These are phyloP conservation scores for Xanthoceras sorbifolium DNA, from an alignment of 345 rosid genomes.

Conservation along the genomic window DNA sequence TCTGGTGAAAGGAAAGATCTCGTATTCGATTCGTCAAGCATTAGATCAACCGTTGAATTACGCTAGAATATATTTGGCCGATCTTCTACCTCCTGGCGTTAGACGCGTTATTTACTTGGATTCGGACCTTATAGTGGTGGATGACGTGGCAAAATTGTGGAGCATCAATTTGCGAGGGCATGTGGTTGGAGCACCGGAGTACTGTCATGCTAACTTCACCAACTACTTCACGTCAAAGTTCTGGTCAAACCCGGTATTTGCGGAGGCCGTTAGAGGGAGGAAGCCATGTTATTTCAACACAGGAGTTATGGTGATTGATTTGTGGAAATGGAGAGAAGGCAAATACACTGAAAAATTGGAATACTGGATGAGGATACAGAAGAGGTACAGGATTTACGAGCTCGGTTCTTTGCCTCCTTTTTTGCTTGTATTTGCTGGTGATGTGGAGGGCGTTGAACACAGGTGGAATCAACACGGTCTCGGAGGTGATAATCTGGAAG, in stretches of 20 bases:
- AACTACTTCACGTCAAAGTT: conserved; percentile 66
- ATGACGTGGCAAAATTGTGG: conserved; percentile 86
- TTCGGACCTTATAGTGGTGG: conserved; percentile 83
- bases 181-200: conserved; percentile 85
- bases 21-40: conserved; percentile 72
- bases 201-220: conserved; percentile 82
- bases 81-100: conserved; percentile 63
- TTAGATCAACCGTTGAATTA: conserved; percentile 87
- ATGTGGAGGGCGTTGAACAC: conserved; percentile 78
- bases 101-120: conserved; percentile 83
- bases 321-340: conserved; percentile 73
- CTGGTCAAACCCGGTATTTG: conserved; percentile 58
- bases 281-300: conserved; percentile 81
- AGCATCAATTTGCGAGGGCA: conserved; percentile 46
- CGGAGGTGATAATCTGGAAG: conserved; percentile 81
- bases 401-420: conserved; percentile 87
- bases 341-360: conserved; percentile 61
- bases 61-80: conserved; percentile 85
- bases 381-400: conserved; percentile 72
- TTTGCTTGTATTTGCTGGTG: conserved; percentile 76
- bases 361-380: conserved; percentile 78
- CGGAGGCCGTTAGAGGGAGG: conserved; percentile 50
- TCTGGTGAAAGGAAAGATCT: conserved; percentile 66
- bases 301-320: conserved; percentile 91
- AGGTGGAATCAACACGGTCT: conserved; percentile 95